Evolutionary conservation across 2,329 filamentous ascomycete species (phyloP), one percentile per base, ranked within the genome.

Genomic region (Epichloe gansuensis): DNA sequence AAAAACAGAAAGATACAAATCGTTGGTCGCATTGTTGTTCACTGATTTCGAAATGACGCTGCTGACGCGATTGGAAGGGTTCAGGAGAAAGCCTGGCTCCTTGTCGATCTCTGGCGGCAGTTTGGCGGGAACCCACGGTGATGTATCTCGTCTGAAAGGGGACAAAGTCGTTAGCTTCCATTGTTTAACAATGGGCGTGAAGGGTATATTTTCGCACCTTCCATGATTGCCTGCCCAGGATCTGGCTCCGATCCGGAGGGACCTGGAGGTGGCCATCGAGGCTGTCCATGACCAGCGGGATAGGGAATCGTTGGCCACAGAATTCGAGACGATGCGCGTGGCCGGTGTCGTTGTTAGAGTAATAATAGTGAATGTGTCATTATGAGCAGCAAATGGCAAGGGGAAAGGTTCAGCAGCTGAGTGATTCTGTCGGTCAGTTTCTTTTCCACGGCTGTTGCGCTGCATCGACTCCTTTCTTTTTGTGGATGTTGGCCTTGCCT

Each of bases 101-200:
- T 50, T 67, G 66, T 31, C 64, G 60, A 42, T 72, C 69, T 59
- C 69, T 67, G 46, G 53, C 44, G 49, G 50, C 55, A 34, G 66
- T 57, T 52, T 55, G 59, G 51, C 65, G 65, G 52, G 63, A 62
- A 52, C 78, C 78, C 53, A 83, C 69, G 53, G 81, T 71, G 47
- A 84, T 74, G 64, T 80, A 82, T 65, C 81, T 80, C 62, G 75
- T 60, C 80, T 83, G 62, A 39, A 34, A 23, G 13, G 13, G 13
- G 9, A 42, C 34, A 45, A 28, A 9, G 55, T 53, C 21, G 41
- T 61, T 44, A 61, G 55, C 57, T 50, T 7, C 31, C 2, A 28
- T 17, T 25, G 7, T 11, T 15, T 25, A 12, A 15, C n/a, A 28
- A 38, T 15, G 17, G 44, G 35, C 38, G 25, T 8, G 35, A 42